Evolutionary conservation across 2,329 filamentous ascomycete genomes (phyloP), one percentile per base, ranked within the genome.

Genomic region (Penicillium sp.): DNA sequence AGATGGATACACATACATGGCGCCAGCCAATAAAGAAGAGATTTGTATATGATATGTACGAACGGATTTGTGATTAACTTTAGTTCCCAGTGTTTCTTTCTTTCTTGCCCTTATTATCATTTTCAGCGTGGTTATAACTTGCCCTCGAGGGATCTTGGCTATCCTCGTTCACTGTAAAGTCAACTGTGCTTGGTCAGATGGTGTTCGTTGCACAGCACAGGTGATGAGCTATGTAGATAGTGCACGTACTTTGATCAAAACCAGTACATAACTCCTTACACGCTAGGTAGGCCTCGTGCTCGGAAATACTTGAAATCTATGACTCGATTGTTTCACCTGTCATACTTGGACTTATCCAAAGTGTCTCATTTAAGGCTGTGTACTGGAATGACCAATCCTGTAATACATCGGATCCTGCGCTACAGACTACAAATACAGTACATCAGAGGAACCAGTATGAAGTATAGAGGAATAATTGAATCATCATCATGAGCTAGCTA

Each of bases 341-440:
- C 37, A 28, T 28, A 53, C 50, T 22, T 42, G 3, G n/a, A 18
- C 9, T 41, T 42, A 8, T 30, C 13, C 9, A 25, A 6, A 7
- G 22, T 25, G 22, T 25, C 22, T 25, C 22, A 7, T 5, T 25
- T 25, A 25, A 7, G 22, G 22, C 22, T 25, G 5, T 25, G n/a
- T n/a, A n/a, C n/a, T 25, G 22, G 4, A 25, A 25, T n/a, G 22
- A 25, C 5, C 8, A 25, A 2, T 25, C 7, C 7, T 25, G 22
- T 25, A 25, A 6, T 5, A 25, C 22, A 25, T 25, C 5, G 22
- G 8, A 8, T 6, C 22, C 7, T 25, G 22, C 8, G 22, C 8
- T n/a, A n/a, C n/a, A 40, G 30, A 48, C 47, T 33, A 50, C 48
- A 54, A 33, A 48, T 59, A 61, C 52, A 53, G 45, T 62, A 58